Evolutionary conservation across 1,139 yeast genomes (phyloP).

Genomic region (Scheffersomyces illinoinensis): DNA sequence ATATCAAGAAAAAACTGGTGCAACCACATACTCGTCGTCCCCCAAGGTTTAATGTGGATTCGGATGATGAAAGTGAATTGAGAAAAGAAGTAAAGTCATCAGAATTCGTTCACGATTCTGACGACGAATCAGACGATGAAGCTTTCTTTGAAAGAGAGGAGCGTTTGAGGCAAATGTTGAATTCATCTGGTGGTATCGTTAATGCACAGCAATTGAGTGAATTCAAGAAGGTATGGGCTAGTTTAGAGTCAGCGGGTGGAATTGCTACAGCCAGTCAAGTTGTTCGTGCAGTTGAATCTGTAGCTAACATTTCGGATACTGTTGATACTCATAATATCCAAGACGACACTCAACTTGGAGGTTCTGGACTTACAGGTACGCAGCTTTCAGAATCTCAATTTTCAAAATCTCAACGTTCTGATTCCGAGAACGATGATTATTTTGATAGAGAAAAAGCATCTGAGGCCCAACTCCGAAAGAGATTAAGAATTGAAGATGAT

Average conservation of each 20-base stretch:
- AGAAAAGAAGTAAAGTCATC: constrained; percentile 37
- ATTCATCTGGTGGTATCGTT: constrained; percentile 42
- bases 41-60: constrained; percentile 17
- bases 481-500: constrained; percentile 12
- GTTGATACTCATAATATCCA: not conserved
- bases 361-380: not conserved
- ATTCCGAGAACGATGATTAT: not conserved
- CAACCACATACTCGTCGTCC: constrained; percentile 14
- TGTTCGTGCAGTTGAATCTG: constrained; percentile 24
- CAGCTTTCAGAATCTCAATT: not conserved
- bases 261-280: constrained; percentile 19
- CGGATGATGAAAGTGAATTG: constrained; percentile 19
- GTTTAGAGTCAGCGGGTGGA: constrained; percentile 21
- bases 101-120: constrained; percentile 61
- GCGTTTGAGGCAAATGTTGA: constrained; percentile 44
- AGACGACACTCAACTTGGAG: not conserved
- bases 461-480: not conserved
- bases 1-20: constrained; percentile 2
- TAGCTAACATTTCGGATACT: not conserved
- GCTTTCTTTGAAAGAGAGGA: constrained; percentile 62
- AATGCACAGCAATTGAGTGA: constrained; percentile 36
- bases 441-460: not conserved
- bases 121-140: constrained; percentile 68
- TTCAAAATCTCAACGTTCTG: not conserved
- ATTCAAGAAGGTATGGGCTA: constrained; percentile 41